A percentile compares a stretch with the other conserved stretches of the same genome.
These are phyloP conservation scores for Brassica cretica DNA, from an alignment of 345 rosid genomes.

Conservation along the genomic window DNA sequence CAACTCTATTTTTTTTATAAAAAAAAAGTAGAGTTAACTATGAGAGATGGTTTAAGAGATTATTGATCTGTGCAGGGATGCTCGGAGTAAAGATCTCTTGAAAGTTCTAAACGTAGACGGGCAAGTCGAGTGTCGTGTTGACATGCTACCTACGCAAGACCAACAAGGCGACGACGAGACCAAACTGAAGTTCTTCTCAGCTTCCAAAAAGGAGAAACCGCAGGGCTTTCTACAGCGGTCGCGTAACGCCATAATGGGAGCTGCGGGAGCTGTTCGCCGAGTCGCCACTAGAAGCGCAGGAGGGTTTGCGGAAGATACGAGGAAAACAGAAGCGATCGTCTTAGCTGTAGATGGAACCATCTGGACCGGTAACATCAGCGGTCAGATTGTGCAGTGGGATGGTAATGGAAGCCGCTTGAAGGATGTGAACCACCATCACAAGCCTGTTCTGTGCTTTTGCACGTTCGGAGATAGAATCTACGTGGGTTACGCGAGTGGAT, in stretches of 20 bases:
- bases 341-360: slow-evolving; percentile 68
- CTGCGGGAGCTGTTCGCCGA: slow-evolving; percentile 90
- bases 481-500: slow-evolving; percentile 81
- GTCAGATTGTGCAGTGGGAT: slow-evolving; percentile 82
- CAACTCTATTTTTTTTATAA: no score
- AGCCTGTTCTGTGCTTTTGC: slow-evolving; percentile 75
- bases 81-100: slow-evolving; percentile 77
- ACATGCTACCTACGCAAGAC: slow-evolving; percentile 50
- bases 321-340: slow-evolving; percentile 78
- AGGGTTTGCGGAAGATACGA: slow-evolving; percentile 66
- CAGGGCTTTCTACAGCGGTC: slow-evolving; percentile 84
- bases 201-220: slow-evolving; percentile 69
- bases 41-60: not conserved
- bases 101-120: slow-evolving; percentile 76
- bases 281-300: slow-evolving; percentile 79
- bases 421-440: slow-evolving; percentile 60
- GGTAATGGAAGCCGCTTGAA: slow-evolving; percentile 69
- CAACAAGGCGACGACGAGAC: slow-evolving; percentile 62
- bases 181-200: slow-evolving; percentile 63
- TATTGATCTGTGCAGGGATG: slow-evolving; percentile 60
- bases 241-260: slow-evolving; percentile 91
- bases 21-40: no score
- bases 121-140: slow-evolving; percentile 74
- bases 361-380: slow-evolving; percentile 79
- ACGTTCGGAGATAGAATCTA: slow-evolving; percentile 60